phyloP scores from a whole-genome alignment of 1,284 basidiomycete genomes.

The Ganoderma multipileum region DNA sequence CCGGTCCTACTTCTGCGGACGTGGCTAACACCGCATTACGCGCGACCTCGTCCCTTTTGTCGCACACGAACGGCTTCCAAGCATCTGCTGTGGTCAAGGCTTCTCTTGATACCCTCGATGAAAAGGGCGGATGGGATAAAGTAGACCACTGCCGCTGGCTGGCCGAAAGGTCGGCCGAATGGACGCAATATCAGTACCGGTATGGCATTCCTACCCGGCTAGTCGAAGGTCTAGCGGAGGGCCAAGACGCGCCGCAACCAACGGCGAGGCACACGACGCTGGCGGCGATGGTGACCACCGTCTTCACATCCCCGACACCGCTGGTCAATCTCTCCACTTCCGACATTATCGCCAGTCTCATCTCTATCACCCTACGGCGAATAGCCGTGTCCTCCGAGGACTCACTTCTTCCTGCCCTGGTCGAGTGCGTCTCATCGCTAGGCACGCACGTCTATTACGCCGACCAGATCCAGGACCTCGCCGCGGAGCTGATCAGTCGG shows the following conservation, averaged over 20 bases:
- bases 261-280: conserved; percentile 71
- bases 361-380: conserved; percentile 78
- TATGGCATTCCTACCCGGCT: conserved; percentile 88
- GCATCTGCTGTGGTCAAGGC: conserved; percentile 77
- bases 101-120: conserved; percentile 70
- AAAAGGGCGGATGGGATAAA: conserved; percentile 74
- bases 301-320: conserved; percentile 84
- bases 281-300: conserved; percentile 84
- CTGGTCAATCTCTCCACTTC: conserved; percentile 92
- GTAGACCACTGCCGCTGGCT: conserved; percentile 86
- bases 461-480: conserved; percentile 95
- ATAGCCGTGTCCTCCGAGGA: conserved; percentile 73
- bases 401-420: conserved; percentile 70
- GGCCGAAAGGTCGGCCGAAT: conserved; percentile 77
- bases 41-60: conserved; percentile 76
- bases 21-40: conserved; percentile 80
- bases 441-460: conserved; percentile 94
- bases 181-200: conserved; percentile 92
- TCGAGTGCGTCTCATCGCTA: conserved; percentile 85
- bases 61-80: conserved; percentile 82
- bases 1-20: conserved; percentile 79
- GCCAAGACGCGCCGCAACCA: conserved; percentile 63
- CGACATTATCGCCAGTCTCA: conserved; percentile 83
- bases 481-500: conserved; percentile 83
- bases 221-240: conserved; percentile 81